Evolutionary conservation across 1,139 yeast species (phyloP).

Genomic region (Scheffersomyces quercinus): DNA sequence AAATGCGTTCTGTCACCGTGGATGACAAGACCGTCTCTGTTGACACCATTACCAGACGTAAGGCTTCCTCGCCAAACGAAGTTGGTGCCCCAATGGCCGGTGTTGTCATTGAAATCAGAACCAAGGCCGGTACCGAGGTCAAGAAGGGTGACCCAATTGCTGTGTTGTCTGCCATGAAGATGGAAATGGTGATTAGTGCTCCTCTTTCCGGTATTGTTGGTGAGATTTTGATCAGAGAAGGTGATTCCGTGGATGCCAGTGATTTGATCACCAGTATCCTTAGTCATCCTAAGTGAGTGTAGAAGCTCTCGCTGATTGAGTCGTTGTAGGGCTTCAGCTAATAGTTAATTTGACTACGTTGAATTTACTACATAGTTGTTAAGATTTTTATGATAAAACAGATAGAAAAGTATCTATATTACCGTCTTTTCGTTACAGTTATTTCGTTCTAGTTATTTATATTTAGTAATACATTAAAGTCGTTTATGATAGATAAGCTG

Average conservation of each 20-base stretch:
- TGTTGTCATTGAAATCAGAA: conserved; percentile 92
- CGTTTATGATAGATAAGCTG: too few relatives aligned
- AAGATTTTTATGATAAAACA: too few relatives aligned
- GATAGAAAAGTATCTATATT: too few relatives aligned
- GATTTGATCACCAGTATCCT: conserved; percentile 61
- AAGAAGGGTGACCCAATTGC: conserved; percentile 97
- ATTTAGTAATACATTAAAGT: too few relatives aligned
- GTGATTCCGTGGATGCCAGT: conserved; percentile 93
- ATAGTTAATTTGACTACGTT: too few relatives aligned
- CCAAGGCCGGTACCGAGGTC: conserved; percentile 81
- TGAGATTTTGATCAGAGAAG: conserved; percentile 75
- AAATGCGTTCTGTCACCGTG: conserved; percentile 91
- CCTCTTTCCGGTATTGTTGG: conserved; percentile 84
- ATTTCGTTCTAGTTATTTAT: too few relatives aligned
- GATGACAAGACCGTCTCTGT: conserved; percentile 85
- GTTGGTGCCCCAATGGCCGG: conserved; percentile 99
- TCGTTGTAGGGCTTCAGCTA: too few relatives aligned
- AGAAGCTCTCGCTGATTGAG: too few relatives aligned
- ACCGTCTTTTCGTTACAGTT: too few relatives aligned
- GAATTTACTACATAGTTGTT: too few relatives aligned
- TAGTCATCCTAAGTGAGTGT: background rate
- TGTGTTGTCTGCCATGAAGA: conserved; percentile 97
- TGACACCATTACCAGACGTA: conserved; percentile 83
- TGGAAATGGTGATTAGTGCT: conserved; percentile 98
- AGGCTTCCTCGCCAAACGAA: conserved; percentile 91